Conservation (phyloP, 192 early-diverging fungal species). For the Backusella westeae region DNA sequence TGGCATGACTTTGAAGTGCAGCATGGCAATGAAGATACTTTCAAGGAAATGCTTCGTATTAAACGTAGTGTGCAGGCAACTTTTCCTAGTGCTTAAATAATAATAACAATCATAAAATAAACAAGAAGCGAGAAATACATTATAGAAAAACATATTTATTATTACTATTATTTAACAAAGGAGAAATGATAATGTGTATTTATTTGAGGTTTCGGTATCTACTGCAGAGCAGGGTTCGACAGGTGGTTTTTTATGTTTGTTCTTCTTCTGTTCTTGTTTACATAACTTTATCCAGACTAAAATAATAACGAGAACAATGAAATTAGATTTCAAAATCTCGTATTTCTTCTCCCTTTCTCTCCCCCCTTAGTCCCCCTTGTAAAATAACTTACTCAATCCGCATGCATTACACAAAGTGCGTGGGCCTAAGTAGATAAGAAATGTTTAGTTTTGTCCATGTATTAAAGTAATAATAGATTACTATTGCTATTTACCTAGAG, state of each 20-base stretch:
- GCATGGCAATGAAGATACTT: conserved; percentile 97
- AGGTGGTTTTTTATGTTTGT: background rate
- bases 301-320: background rate
- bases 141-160: background rate
- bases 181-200: conserved; percentile 3
- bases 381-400: conserved; percentile 13
- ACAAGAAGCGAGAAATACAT: background rate
- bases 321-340: background rate
- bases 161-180: conserved; percentile 2
- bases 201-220: background rate
- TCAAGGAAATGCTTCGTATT: conserved; percentile 96
- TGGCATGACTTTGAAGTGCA: conserved; percentile 99
- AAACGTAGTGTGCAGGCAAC: conserved; percentile 61
- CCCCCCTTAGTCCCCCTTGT: background rate
- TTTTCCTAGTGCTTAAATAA: conserved; percentile 22
- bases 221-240: background rate
- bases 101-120: too few relatives aligned
- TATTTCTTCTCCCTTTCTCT: background rate
- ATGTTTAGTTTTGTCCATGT: too few relatives aligned
- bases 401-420: conserved; percentile 25
- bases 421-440: background rate
- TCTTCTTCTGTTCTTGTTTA: background rate
- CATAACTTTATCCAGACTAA: conserved; percentile 19
- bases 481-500: background rate
- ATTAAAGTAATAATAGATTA: background rate